phyloP scores from a whole-genome alignment of 2,329 filamentous ascomycete genomes.

The Didymella segeticola region DNA sequence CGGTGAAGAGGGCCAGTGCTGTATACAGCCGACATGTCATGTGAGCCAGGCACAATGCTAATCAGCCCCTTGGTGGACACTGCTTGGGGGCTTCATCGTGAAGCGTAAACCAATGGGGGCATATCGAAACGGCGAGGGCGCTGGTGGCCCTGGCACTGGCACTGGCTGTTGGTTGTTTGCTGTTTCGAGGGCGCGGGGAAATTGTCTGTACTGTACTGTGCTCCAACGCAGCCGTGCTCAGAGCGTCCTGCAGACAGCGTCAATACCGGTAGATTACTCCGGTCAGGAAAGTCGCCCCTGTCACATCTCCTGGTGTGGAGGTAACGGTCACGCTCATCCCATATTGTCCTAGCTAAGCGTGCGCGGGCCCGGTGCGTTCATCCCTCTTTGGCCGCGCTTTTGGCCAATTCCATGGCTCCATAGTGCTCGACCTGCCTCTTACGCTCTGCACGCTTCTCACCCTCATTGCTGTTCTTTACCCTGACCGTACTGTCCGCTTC shows the following conservation, averaged over 20 bases:
- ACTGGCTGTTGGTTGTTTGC: conserved; percentile 13
- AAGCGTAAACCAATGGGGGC: conserved; percentile 1
- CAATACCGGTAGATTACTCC: conserved; percentile 16
- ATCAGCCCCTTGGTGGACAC: conserved; percentile 14
- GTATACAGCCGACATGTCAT: conserved; percentile 1
- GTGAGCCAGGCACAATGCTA: conserved; percentile 5
- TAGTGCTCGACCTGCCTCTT: conserved; percentile 13
- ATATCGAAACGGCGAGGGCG: background rate
- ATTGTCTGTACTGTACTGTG: background rate
- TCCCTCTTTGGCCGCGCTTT: conserved; percentile 15
- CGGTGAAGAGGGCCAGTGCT: background rate
- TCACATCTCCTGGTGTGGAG: conserved; percentile 14
- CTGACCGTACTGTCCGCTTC: background rate
- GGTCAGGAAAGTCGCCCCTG: conserved; percentile 14
- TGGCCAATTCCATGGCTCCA: conserved; percentile 12
- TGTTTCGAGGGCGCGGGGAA: conserved; percentile 12
- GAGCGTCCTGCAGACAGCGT: conserved; percentile 1
- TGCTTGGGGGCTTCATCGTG: background rate
- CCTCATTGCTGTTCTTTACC: background rate
- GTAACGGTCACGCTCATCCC: conserved; percentile 7
- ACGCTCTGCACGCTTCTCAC: conserved; percentile 7
- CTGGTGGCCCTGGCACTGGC: too few species aligned
- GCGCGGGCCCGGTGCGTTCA: conserved; percentile 17
- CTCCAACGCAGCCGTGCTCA: conserved; percentile 1
- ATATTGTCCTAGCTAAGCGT: conserved; percentile 13